These are phyloP conservation scores for Boletus coffeatus DNA, from an alignment of 1,284 basidiomycete genomes.

Conservation along the genomic window DNA sequence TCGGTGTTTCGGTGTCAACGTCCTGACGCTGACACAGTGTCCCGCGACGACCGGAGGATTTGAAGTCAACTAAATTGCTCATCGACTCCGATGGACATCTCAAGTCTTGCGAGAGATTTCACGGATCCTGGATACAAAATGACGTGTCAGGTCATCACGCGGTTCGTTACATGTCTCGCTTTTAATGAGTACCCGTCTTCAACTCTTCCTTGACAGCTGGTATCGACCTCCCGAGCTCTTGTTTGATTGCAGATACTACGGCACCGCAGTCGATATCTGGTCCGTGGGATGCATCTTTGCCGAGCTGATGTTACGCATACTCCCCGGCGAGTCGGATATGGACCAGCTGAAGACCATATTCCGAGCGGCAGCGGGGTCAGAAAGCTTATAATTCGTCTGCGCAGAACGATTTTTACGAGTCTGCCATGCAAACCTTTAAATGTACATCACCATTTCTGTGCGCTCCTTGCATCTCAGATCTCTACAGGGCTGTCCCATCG, in stretches of 20 bases:
- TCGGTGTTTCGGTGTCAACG: conserved; percentile 4
- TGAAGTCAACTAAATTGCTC: conserved; percentile 99
- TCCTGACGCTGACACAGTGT: conserved; percentile 7
- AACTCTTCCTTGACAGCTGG: conserved; percentile 63
- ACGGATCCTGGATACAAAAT: conserved; percentile 91
- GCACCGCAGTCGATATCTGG: conserved; percentile 90
- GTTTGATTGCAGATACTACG: conserved; percentile 85
- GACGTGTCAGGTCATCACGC: conserved; percentile 97
- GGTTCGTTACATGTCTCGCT: conserved; percentile 41
- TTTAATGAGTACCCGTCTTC: not conserved
- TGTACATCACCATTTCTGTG: conserved; percentile 7
- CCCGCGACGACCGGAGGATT: conserved; percentile 59
- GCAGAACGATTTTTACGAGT: conserved; percentile 27
- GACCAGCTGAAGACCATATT: conserved; percentile 96
- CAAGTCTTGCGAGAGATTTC: conserved; percentile 96
- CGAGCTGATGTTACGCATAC: conserved; percentile 91
- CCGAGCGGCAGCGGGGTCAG: conserved; percentile 48
- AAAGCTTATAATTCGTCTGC: conserved; percentile 23
- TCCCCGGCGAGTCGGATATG: conserved; percentile 92
- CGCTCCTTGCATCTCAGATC: conserved; percentile 9
- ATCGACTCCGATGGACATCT: conserved; percentile 88
- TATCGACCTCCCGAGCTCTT: conserved; percentile 95
- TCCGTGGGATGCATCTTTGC: conserved; percentile 95
- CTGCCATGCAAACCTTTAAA: conserved; percentile 28
- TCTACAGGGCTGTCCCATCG: conserved; percentile 4